Base-by-base conservation (phyloP, 768 basidiomycete genomes). In the Russula foetens region DNA sequence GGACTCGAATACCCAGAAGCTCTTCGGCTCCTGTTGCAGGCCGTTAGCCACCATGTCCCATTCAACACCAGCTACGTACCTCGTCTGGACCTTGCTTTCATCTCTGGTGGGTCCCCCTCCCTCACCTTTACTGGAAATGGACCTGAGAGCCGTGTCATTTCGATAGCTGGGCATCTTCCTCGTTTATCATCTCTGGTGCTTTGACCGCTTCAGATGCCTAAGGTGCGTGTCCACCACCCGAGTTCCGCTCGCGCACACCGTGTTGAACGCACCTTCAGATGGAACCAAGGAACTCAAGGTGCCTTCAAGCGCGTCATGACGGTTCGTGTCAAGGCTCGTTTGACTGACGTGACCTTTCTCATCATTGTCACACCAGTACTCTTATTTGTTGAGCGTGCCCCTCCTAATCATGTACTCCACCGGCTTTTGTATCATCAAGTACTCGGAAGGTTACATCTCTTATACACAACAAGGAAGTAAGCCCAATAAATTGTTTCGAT, bases 291-390 rank as follows among this genome's bases (percentile, higher is more conserved):
- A 2, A 79, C 81, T 4, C 73, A 83, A 23, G 89, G 88, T 14
- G 78, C 87, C 3, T 92, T 92, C 75, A 92, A 90, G 71, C 82
- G 91, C 28, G 69, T 92, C 67, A 92, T 92, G 90, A 92, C 88
- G 39, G 89, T 90, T 60, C 60, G 83, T 71, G 15, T 19, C 23
- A 14, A n/a, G 19, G 5, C 8, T 47, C 23, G 17, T 31, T 21
- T 26, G 24, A 56, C 15, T 19, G 14, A 55, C 3, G 9, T 35
- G 2, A 23, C n/a, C 44, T 15, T 23, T 8, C 35, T 31, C 53
- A n/a, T 53, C 12, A 57, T 15, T 28, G 53, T 11, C 23, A 8
- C 43, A 15, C 26, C 7, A 91, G 88, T 91, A 91, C 70, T 81
- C 88, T 3, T 92, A 91, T 68, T 67, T 90, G 23, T 51, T 83